Conservation (phyloP, 192 early-diverging fungal species). For the Backusella luteola region DNA sequence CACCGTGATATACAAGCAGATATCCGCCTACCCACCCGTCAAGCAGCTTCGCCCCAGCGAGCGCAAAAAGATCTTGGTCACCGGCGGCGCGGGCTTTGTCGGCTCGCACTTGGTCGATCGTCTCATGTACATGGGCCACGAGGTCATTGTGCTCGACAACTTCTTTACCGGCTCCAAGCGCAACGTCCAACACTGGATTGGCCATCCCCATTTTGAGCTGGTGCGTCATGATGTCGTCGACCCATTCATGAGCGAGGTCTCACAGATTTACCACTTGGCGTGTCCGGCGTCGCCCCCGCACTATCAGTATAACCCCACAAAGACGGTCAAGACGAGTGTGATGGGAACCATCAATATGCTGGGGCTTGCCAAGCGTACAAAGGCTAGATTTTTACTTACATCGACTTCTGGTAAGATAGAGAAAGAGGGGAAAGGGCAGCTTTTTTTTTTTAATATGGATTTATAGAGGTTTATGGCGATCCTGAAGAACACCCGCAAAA, state of each 20-base stretch:
- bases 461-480: constrained; percentile 82
- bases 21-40: constrained; percentile 56
- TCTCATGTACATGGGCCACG: constrained; percentile 80
- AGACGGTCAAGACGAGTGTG: constrained; percentile 81
- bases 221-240: constrained; percentile 83
- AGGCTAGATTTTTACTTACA: constrained; percentile 75
- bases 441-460: background rate
- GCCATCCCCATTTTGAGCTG: constrained; percentile 80
- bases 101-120: constrained; percentile 81
- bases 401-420: constrained; percentile 67
- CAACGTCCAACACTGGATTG: constrained; percentile 82
- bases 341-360: constrained; percentile 90
- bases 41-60: constrained; percentile 49
- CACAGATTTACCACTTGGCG: constrained; percentile 85
- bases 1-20: constrained; percentile 44
- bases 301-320: constrained; percentile 85
- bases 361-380: constrained; percentile 76
- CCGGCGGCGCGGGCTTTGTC: constrained; percentile 87
- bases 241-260: constrained; percentile 80
- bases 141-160: constrained; percentile 80
- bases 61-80: constrained; percentile 75
- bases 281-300: constrained; percentile 87
- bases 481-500: constrained; percentile 83
- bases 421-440: background rate
- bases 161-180: constrained; percentile 76